Base-by-base conservation (phyloP, 208 protist species). In the Crithidia sp. region DNA sequence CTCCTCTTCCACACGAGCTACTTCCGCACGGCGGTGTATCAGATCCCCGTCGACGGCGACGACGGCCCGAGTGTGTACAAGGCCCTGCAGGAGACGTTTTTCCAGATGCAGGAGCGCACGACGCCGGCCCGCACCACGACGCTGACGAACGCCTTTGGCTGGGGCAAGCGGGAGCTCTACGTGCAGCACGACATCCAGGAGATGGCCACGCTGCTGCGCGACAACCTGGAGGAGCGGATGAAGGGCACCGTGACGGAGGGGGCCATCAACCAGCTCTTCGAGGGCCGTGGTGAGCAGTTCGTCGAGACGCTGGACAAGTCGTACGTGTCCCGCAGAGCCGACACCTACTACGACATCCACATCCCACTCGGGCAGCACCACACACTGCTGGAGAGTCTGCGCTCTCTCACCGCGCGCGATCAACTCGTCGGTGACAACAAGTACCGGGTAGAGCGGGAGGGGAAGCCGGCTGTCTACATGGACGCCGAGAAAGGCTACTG, bases 121-220 rank as follows among this genome's bases (percentile, higher is more conserved):
- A 84, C 72, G n/a, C 76, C 83, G 40, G 87, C 84, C 2, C 81
- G 79, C 43, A 97, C 93, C 16, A 93, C 84, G 47, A 81, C 87
- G 40, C 81, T 98, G 54, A 98, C 95, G 9, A 69, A 82, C 47
- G 86, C 94, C 47, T 98, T 98, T 81, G 95, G 93, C 14, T 98
- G 95, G 95, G 74, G 74, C 1, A 82, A 91, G 60, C 58, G 78
- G 41, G 93, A 97, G 56, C 74, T 95, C 3, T 85, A 88, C 53
- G 76, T 89, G 43, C 95, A 98, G 79, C 95, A 98, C 74, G 95
- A 97, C 75, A 93, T 96, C 57, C 92, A 97, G 74, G 93, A 98
- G 76, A 88, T 97, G 82, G 86, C 82, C 2, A 91, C 90, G 41
- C 76, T 96, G n/a, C 79, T 98, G 47, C 83, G 90, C 59, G 89